These are phyloP conservation scores for Ormosia semicastrata DNA, from an alignment of 306 rosid genomes.

Conservation along the genomic window DNA sequence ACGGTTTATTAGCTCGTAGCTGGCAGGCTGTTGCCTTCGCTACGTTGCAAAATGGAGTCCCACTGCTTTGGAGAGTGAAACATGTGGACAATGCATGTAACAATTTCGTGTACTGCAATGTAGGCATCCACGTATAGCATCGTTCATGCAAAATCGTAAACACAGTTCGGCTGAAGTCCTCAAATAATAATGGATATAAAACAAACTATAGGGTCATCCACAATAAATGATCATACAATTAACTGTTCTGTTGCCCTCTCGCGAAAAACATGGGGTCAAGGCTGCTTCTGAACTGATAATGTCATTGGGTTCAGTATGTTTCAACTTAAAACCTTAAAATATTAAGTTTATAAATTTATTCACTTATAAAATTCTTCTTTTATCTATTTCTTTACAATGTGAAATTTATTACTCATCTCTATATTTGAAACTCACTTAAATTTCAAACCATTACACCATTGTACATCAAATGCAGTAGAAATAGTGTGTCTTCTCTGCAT, in stretches of 20 bases:
- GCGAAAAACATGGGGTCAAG: neutral
- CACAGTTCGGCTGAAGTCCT: neutral
- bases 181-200: neutral
- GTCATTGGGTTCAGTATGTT: neutral
- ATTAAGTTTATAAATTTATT: too few species aligned
- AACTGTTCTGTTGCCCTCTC: neutral
- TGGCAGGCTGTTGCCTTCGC: slow-evolving; percentile 7
- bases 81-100: neutral
- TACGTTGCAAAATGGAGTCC: slow-evolving; percentile 20
- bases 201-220: neutral
- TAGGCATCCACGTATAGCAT: neutral
- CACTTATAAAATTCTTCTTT: too few species aligned
- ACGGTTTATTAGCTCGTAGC: neutral
- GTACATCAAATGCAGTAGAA: too few species aligned
- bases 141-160: slow-evolving; percentile 11
- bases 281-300: neutral
- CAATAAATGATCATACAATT: neutral
- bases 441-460: too few species aligned
- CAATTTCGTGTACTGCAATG: slow-evolving; percentile 5
- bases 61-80: neutral
- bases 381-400: too few species aligned
- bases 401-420: too few species aligned
- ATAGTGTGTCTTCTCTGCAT: too few species aligned
- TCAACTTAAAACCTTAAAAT: too few species aligned
- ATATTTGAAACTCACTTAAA: too few species aligned